phyloP scores from a whole-genome alignment of 2,329 filamentous ascomycete genomes.

The Xylaria sp. region DNA sequence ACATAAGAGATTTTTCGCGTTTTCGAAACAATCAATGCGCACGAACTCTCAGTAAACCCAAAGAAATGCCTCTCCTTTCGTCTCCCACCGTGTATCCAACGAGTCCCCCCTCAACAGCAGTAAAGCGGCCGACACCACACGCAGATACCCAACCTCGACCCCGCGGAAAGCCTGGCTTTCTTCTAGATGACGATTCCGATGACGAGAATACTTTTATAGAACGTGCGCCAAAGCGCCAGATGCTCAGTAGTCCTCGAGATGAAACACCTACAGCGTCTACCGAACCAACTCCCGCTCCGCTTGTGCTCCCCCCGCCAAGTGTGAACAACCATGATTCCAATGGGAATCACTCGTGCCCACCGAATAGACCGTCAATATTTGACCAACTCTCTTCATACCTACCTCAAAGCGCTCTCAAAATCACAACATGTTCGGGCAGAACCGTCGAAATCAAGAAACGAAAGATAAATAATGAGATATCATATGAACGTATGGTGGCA shows the following conservation, averaged over 20 bases:
- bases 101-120: constrained; percentile 55
- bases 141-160: constrained; percentile 48
- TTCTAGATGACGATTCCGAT: constrained; percentile 56
- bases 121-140: constrained; percentile 52
- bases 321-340: constrained; percentile 27
- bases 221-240: constrained; percentile 56
- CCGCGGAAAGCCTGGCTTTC: constrained; percentile 55
- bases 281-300: constrained; percentile 43
- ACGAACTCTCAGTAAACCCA: constrained; percentile 29
- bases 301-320: constrained; percentile 27
- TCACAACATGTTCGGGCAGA: constrained; percentile 68
- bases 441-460: constrained; percentile 66
- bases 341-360: constrained; percentile 39
- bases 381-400: constrained; percentile 38
- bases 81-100: constrained; percentile 67
- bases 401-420: constrained; percentile 50
- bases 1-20: neutral
- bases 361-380: constrained; percentile 39
- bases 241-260: constrained; percentile 50
- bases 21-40: neutral
- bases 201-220: constrained; percentile 48
- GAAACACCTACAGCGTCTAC: constrained; percentile 35
- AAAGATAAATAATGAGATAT: constrained; percentile 55
- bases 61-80: constrained; percentile 69
- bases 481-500: constrained; percentile 75